A percentile compares a stretch with the other conserved stretches of the same genome.
These are phyloP conservation scores for Arthrobotrys pseudoclavata DNA, from an alignment of 2,329 filamentous ascomycete species.

Conservation along the genomic window DNA sequence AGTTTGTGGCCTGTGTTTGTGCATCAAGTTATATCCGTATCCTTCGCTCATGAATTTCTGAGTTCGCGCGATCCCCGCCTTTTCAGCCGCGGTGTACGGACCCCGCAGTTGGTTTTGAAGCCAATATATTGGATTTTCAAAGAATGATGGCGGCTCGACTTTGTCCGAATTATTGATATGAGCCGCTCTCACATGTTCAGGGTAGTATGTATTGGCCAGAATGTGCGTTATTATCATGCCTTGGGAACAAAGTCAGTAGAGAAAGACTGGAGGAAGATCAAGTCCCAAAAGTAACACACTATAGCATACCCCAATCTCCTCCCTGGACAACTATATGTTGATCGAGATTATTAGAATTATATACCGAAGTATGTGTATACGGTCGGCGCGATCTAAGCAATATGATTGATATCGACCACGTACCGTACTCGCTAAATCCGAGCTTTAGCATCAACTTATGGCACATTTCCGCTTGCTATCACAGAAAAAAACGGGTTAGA, in stretches of 20 bases:
- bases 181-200: slow-evolving; percentile 67
- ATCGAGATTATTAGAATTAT: slow-evolving; percentile 61
- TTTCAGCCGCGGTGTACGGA: slow-evolving; percentile 71
- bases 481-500: slow-evolving; percentile 63
- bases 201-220: slow-evolving; percentile 67
- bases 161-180: slow-evolving; percentile 74
- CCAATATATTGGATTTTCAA: slow-evolving; percentile 72
- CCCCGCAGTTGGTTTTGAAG: slow-evolving; percentile 70
- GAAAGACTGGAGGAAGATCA: neutral
- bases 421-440: slow-evolving; percentile 74
- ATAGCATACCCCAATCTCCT: slow-evolving; percentile 79
- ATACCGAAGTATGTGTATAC: slow-evolving; percentile 56
- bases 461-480: slow-evolving; percentile 75
- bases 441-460: slow-evolving; percentile 78
- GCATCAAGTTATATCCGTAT: slow-evolving; percentile 73
- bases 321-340: slow-evolving; percentile 69
- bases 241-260: neutral
- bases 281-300: slow-evolving; percentile 59
- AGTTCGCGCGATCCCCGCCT: slow-evolving; percentile 70
- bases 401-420: slow-evolving; percentile 35
- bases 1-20: slow-evolving; percentile 79
- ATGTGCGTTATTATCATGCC: slow-evolving; percentile 74
- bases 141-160: slow-evolving; percentile 69
- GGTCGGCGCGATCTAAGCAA: too few species aligned
- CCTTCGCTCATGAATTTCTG: slow-evolving; percentile 74